Evolutionary conservation across 1,284 basidiomycete genomes (phyloP).

Genomic region (Ceratobasidium sp.): DNA sequence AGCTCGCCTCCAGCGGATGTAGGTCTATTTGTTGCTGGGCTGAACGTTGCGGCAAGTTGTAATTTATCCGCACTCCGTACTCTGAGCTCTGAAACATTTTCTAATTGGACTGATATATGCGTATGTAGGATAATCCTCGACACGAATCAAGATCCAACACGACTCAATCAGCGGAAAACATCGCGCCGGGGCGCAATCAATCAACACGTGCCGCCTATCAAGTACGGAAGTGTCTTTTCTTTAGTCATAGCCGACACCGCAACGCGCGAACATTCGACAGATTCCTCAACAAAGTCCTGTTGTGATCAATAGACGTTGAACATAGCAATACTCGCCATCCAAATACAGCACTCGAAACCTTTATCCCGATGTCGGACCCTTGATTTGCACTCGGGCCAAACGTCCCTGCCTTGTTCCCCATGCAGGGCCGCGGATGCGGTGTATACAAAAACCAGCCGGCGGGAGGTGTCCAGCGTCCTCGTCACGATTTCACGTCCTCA

Average conservation of each 20-base stretch:
- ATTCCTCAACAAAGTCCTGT: no score
- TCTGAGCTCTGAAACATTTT: background rate
- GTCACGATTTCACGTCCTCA: background rate
- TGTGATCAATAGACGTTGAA: no score
- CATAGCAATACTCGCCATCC: background rate
- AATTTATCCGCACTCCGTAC: no score
- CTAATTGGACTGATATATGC: background rate
- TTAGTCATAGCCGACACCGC: constrained; percentile 2
- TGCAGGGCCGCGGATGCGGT: background rate
- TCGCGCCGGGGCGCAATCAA: background rate
- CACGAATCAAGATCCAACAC: background rate
- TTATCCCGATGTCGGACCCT: background rate
- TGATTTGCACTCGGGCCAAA: background rate
- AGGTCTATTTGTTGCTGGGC: no score
- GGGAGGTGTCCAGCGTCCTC: background rate
- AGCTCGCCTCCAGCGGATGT: no score
- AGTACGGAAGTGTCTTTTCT: constrained; percentile 13
- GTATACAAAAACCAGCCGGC: background rate
- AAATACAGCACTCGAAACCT: background rate
- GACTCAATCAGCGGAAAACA: no score
- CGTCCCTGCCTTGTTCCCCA: background rate
- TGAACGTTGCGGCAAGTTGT: no score
- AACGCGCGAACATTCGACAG: no score
- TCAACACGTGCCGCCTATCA: constrained; percentile 17
- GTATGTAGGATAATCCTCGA: background rate